Evolutionary conservation across 331 rosid genomes (phyloP), one percentile per base, ranked within the genome.

Genomic region (Rosa hybrid): DNA sequence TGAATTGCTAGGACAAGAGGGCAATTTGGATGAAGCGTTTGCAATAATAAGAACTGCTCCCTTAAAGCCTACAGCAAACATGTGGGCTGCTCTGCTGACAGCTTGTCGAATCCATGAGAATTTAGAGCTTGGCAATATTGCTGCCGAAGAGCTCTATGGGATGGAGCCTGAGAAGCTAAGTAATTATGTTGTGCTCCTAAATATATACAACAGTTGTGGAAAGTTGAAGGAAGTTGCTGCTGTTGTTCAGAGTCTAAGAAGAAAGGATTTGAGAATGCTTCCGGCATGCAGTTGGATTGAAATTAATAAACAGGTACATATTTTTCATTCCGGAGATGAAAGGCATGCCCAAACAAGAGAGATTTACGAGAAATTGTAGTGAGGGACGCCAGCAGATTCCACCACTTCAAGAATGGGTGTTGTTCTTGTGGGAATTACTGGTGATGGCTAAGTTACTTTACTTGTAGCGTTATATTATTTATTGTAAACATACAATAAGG

Each of bases 31-130:
- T n/a, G 97, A 94, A 80, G 97, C 95, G 30, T 85, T 78, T 74
- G 94, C 89, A 59, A 85, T 92, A 38, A 79, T 91, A 81, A 82
- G 79, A 80, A 82, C 68, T n/a, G 92, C 92, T 49, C 95, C 98
- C 39, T 88, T 94, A 64, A 69, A 86, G 75, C 97, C 98, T 21
- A 92, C 94, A 1, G 81, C 82, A 18, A 92, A 94, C 78, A 92
- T 91, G 97, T 94, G 97, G 97, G 95, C 90, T 81, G 97, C 97
- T 25, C 84, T 94, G 90, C 86, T 94, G 74, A 92, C 91, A 60
- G 98, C 98, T 67, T 92, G 97, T 81, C 87, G 97, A 23, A 81
- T 91, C 87, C 86, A 90, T 67, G 80, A 80, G 80, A 87, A 94
- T 83, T 81, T 91, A 4, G 97, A 91, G 82, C 95, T 94, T 23